Base-by-base conservation (phyloP, 2,329 filamentous ascomycete genomes). In the Cladobotryum mycophilum region DNA sequence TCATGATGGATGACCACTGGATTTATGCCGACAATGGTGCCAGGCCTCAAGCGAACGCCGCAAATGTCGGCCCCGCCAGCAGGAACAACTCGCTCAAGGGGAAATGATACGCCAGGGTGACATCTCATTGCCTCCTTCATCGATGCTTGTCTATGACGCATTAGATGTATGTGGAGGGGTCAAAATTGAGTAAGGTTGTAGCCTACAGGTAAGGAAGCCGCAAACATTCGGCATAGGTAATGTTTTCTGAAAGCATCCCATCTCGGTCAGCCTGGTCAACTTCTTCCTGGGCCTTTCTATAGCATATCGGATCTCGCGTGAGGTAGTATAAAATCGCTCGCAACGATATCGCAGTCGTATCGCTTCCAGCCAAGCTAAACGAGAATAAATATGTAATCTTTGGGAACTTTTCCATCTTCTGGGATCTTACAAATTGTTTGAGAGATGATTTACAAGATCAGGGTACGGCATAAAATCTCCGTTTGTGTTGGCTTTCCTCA, bases 311-410 rank as follows among this genome's bases (percentile, higher is more conserved):
- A 54, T 82, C 72, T 60, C 76, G 79, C 37, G 85, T 68, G 7
- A 85, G 64, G 63, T 79, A 77, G 64, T 85, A 85, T 59, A 86
- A 80, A 2, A 85, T 70, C 2, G 78, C 73, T 11, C 74, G 76
- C 0, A 86, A 67, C 33, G 72, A 76, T 59, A 86, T 85, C 17
- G 80, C 82, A 0, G 83, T 87, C 2, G 83, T 86, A 63, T 87
- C 84, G 2, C 76, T 80, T 5, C 83, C 83, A 0, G 82, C 82
- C 49, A 79, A 81, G 0, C 78, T 78, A 84, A 88, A 88, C 52
- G 76, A 7, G 82, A n/a, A 84, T 79, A 45, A 83, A 84, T 69
- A 86, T 25, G 22, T 25, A 7, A 25, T 7, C 25, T 30, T 6
- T 11, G 6, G 6, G 8, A 30, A 2, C 6, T 11, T 30, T 3